Conservation (phyloP, 129 eudicot genomes). For the Pulicaria dysenterica region DNA sequence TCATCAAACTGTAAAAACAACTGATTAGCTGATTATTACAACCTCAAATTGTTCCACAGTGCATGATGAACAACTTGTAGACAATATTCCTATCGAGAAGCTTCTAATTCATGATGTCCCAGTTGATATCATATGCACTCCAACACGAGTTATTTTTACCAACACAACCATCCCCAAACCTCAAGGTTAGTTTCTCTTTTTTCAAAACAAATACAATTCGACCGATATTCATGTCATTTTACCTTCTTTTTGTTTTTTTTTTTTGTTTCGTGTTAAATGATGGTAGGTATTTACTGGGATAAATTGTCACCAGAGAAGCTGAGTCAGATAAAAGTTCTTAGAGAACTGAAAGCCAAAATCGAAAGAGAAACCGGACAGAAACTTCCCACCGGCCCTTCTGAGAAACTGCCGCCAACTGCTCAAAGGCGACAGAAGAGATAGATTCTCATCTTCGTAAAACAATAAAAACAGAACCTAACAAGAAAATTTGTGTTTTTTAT, state of each 20-base stretch:
- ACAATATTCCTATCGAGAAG: slow-evolving; percentile 86
- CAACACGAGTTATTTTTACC: slow-evolving; percentile 80
- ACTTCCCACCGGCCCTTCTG: slow-evolving; percentile 86
- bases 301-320: slow-evolving; percentile 84
- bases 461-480: too few species aligned
- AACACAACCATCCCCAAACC: slow-evolving; percentile 86
- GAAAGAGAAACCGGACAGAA: slow-evolving; percentile 77
- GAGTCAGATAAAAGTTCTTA: slow-evolving; percentile 60
- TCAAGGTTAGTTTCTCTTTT: slow-evolving; percentile 55
- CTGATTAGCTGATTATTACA: too few species aligned
- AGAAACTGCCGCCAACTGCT: slow-evolving; percentile 84
- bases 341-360: slow-evolving; percentile 67
- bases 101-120: slow-evolving; percentile 91
- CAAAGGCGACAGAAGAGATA: slow-evolving; percentile 43
- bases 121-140: slow-evolving; percentile 94
- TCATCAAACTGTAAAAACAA: too few species aligned
- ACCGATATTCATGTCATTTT: neutral
- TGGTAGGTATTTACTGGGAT: slow-evolving; percentile 85
- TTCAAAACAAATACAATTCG: neutral
- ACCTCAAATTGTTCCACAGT: slow-evolving; percentile 44
- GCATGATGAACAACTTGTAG: slow-evolving; percentile 90
- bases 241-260: too few species aligned
- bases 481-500: too few species aligned
- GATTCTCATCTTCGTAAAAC: neutral
- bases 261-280: neutral